Base-by-base conservation (phyloP, 306 rosid species). In the Styphnolobium japonicum region DNA sequence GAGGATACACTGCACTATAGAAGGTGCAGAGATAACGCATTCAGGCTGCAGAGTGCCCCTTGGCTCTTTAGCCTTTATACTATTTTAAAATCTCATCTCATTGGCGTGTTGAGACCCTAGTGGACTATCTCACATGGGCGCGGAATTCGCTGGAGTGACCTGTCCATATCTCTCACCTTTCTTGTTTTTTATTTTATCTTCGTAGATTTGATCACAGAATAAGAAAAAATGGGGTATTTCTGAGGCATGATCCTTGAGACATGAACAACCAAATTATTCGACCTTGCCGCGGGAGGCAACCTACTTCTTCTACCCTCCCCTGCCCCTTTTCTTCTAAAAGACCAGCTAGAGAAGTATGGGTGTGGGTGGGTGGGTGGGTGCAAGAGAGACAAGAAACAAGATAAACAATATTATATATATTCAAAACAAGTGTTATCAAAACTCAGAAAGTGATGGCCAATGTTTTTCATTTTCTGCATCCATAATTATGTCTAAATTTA, bases 191-290 rank as follows among this genome's bases (percentile, higher is more conserved):
- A 0, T 15, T 16, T 10, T 34, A 16, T 6, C 6, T 68, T 12
- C 1, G 29, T 36, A 63, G 7, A 64, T 58, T 73, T 29, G 49
- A 67, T 63, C 11, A 27, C 57, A 29, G 52, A 68, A 49, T 74
- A 53, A 75, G 67, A 83, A 79, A 79, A 45, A 65, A 70, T n/a
- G 58, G 86, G 80, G 25, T 67, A 81, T 57, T 73, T 60, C 5
- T 49, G 88, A 83, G 80, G 95, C 86, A 83, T 90, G 93, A 93
- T 90, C 73, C 86, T 78, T 71, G 83, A 84, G 90, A 94, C 96
- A 89, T 36, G 80, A 85, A 85, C 97, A 88, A 62, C 37, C 49
- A 43, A 86, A 82, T 85, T 36, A 85, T 88, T 84, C 72, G 88
- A 88, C 89, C 88, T 87, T 84, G 86, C 88, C 82, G 27, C 16